Conservation (phyloP, 2,329 filamentous ascomycete genomes). For the Neofusicoccum laricinum region DNA sequence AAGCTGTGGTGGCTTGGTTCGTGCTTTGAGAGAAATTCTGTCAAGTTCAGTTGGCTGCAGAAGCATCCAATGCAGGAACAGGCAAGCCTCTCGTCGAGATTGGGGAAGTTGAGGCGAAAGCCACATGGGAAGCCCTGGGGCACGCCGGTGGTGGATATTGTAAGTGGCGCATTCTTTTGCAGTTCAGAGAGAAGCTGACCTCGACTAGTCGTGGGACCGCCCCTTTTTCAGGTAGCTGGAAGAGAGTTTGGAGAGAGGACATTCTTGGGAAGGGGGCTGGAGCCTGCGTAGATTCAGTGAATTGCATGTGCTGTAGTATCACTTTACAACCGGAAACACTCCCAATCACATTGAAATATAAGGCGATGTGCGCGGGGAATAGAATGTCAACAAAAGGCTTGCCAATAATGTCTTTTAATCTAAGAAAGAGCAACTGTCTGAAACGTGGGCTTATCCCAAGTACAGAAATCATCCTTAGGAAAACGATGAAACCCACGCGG, state of each 20-base stretch:
- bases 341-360: too few species aligned
- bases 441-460: too few species aligned
- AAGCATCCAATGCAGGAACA: constrained; percentile 57
- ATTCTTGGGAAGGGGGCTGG: constrained; percentile 22
- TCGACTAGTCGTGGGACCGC: neutral
- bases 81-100: constrained; percentile 66
- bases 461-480: too few species aligned
- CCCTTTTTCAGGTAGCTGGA: neutral
- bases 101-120: constrained; percentile 63
- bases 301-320: too few species aligned
- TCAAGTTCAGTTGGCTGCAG: constrained; percentile 51
- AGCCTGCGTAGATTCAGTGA: constrained; percentile 24
- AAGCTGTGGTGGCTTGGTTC: constrained; percentile 55
- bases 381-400: too few species aligned
- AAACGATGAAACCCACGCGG: too few species aligned
- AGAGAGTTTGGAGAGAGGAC: constrained; percentile 5
- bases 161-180: neutral
- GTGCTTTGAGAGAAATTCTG: constrained; percentile 53
- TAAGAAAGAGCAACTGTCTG: too few species aligned
- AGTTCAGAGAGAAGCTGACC: neutral
- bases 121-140: constrained; percentile 49
- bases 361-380: too few species aligned
- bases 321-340: too few species aligned
- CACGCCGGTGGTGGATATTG: neutral
- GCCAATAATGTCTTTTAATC: too few species aligned